Conservation (phyloP, 2,329 filamentous ascomycete species). For the Sclerotinia trifoliorum region DNA sequence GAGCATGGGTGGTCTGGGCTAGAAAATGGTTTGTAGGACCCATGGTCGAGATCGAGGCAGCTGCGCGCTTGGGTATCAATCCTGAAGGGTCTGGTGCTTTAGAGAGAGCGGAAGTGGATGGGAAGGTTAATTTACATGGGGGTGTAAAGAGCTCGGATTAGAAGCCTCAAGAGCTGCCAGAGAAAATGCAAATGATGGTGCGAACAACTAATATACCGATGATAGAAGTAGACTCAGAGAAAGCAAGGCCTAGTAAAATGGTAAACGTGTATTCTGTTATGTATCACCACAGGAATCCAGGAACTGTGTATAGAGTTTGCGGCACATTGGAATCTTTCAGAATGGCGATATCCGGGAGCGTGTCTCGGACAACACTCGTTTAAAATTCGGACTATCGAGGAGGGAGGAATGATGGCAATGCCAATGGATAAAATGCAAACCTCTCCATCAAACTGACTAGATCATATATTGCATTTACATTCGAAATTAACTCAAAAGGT, state of each 20-base stretch:
- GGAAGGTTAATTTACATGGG: conserved; percentile 8
- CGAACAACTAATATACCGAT: neutral
- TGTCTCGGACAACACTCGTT: conserved; percentile 4
- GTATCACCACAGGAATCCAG: neutral
- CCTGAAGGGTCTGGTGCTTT: conserved; percentile 37
- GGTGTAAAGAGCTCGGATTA: neutral
- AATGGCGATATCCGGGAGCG: neutral
- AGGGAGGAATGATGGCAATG: neutral
- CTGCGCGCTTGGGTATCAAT: conserved; percentile 50
- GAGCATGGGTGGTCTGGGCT: conserved; percentile 53
- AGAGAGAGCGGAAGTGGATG: conserved; percentile 31
- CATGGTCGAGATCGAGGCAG: conserved; percentile 51
- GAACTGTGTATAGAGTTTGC: neutral
- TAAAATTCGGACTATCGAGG: neutral
- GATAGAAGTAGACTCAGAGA: neutral
- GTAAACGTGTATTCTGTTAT: neutral
- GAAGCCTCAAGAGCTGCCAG: neutral
- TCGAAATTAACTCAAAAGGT: neutral
- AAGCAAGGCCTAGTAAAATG: neutral
- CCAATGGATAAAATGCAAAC: no score
- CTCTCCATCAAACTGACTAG: neutral
- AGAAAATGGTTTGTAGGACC: conserved; percentile 56
- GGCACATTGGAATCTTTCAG: neutral
- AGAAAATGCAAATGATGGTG: neutral
- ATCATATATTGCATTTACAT: neutral